These are phyloP conservation scores for Fereydounia khargensis DNA, from an alignment of 1,284 basidiomycete species.

Conservation along the genomic window DNA sequence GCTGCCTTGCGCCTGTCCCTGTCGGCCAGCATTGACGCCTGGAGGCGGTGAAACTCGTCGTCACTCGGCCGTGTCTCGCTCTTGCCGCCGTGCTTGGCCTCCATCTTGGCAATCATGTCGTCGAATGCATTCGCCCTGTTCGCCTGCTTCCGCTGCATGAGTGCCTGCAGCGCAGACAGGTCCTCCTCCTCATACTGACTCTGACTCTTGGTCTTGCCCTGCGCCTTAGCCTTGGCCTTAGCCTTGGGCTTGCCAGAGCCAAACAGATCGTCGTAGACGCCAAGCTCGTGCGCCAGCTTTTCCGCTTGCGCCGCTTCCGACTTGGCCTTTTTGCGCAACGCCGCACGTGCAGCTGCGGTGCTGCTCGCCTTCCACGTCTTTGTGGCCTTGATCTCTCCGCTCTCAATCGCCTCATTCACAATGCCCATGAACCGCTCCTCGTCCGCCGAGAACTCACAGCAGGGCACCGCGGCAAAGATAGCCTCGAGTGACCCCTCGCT, in stretches of 20 bases:
- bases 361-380: conserved; percentile 19
- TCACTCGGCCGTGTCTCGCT: conserved; percentile 24
- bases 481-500: conserved; percentile 31
- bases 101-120: conserved; percentile 43
- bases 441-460: conserved; percentile 45
- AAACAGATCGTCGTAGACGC: conserved; percentile 54
- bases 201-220: conserved; percentile 10
- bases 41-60: conserved; percentile 36
- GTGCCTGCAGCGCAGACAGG: conserved; percentile 30
- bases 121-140: conserved; percentile 38
- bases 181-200: conserved; percentile 21
- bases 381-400: conserved; percentile 26
- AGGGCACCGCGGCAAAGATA: conserved; percentile 51
- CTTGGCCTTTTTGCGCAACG: conserved; percentile 32
- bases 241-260: conserved; percentile 27
- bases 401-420: conserved; percentile 36
- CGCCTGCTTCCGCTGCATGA: conserved; percentile 35
- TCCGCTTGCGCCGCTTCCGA: conserved; percentile 45
- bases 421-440: conserved; percentile 39
- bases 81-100: conserved; percentile 38
- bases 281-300: conserved; percentile 47
- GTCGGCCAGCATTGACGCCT: conserved; percentile 36
- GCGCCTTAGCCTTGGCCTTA: conserved; percentile 12
- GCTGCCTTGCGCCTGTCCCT: too few relatives aligned
- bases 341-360: conserved; percentile 27